phyloP scores from a whole-genome alignment of 78 protist genomes.

The Dictyostelium firmibasis region DNA sequence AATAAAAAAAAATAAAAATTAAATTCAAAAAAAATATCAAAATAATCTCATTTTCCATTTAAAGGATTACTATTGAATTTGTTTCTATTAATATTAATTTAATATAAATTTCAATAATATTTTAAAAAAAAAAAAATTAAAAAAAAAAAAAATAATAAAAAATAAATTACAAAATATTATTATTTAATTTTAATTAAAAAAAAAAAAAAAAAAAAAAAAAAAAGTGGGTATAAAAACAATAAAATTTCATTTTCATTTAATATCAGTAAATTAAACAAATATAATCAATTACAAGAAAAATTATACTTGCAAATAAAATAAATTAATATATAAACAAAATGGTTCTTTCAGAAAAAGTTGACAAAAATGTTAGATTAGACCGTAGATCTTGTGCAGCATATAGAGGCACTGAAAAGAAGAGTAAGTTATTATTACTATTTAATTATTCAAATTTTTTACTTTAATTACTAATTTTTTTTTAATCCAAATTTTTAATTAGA shows the following conservation, averaged over 20 bases:
- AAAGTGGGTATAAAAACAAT: neutral
- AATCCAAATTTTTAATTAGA: neutral
- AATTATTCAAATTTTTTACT: neutral
- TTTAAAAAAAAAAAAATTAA: neutral
- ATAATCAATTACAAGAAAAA: neutral
- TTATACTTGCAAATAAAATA: neutral
- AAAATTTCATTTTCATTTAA: neutral
- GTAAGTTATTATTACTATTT: neutral
- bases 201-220: neutral
- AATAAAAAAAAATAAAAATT: neutral
- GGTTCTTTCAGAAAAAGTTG: slow-evolving; percentile 68
- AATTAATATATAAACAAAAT: slow-evolving; percentile 11
- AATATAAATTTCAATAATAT: neutral
- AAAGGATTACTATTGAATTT: neutral
- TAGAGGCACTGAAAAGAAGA: slow-evolving; percentile 42
- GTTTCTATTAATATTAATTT: neutral
- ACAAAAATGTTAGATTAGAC: slow-evolving; percentile 66
- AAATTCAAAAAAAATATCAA: neutral
- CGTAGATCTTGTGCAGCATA: slow-evolving; percentile 45
- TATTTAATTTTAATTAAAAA: neutral
- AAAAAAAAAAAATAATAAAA: neutral
- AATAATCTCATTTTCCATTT: neutral
- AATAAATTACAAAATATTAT: neutral
- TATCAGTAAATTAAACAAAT: neutral
- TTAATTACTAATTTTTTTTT: neutral